phyloP scores from a whole-genome alignment of 495 filamentous ascomycete genomes.

The Penicillium pancosmium region DNA sequence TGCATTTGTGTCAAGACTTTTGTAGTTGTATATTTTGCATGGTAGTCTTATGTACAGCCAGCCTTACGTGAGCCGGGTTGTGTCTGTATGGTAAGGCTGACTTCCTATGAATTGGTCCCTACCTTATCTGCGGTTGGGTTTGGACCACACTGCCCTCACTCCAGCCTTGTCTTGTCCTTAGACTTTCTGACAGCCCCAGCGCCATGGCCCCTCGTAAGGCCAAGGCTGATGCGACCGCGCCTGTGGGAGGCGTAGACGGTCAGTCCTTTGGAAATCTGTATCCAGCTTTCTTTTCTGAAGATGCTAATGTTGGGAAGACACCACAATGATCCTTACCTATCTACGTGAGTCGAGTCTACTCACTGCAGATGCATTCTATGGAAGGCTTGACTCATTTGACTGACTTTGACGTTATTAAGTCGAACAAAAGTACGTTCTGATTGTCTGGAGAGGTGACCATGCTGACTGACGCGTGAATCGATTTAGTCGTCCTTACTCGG shows the following conservation, averaged over 20 bases:
- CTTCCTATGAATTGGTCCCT: no score
- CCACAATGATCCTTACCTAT: slow-evolving; percentile 54
- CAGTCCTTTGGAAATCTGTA: slow-evolving; percentile 8
- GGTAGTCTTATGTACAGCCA: not conserved
- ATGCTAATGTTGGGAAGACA: slow-evolving; percentile 27
- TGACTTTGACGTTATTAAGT: slow-evolving; percentile 30
- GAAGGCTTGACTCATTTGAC: not conserved
- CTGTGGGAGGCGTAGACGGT: slow-evolving; percentile 40
- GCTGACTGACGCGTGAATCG: not conserved
- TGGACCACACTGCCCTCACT: not conserved
- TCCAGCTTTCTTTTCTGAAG: no score
- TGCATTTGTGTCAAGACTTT: no score
- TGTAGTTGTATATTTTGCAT: not conserved
- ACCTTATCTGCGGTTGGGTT: no score
- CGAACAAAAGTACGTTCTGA: slow-evolving; percentile 56
- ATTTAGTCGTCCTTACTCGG: slow-evolving; percentile 62
- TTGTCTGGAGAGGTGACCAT: not conserved
- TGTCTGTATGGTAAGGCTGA: no score
- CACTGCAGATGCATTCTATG: not conserved
- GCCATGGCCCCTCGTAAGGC: slow-evolving; percentile 56
- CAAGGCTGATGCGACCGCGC: slow-evolving; percentile 44
- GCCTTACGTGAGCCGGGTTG: not conserved
- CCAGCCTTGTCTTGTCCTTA: not conserved
- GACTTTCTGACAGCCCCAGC: not conserved
- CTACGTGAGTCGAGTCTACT: slow-evolving; percentile 50